Percentiles rank a stretch among this genome's conserved stretches.
These are phyloP conservation scores for Bromus sterilis DNA, from an alignment of 176 grass and related monocot species.

Conservation along the genomic window DNA sequence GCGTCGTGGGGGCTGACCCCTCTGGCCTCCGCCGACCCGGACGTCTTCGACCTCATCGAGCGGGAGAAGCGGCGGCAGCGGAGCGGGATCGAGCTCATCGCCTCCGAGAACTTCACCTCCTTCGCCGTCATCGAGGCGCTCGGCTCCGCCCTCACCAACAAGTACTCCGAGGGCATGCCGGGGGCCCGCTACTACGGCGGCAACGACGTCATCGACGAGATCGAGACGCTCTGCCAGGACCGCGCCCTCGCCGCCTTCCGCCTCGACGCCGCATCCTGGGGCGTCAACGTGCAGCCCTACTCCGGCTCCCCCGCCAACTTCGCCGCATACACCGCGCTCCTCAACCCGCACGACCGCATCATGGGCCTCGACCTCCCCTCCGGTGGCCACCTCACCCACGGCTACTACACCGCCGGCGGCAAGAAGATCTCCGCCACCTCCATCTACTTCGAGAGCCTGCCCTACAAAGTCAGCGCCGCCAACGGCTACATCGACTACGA, in stretches of 20 bases:
- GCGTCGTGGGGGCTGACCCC: constrained; percentile 62
- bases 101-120: constrained; percentile 99
- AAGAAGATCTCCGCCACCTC: constrained; percentile 99
- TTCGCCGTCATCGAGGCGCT: constrained; percentile 96
- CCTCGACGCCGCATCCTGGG: constrained; percentile 63
- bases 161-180: constrained; percentile 99
- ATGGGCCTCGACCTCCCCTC: constrained; percentile 98
- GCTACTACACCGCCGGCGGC: constrained; percentile 82
- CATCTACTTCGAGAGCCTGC: constrained; percentile 97
- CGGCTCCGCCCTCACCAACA: constrained; percentile 87
- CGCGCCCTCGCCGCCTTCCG: constrained; percentile 74
- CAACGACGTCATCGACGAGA: constrained; percentile 91
- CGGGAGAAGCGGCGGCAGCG: constrained; percentile 89
- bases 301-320: constrained; percentile 99
- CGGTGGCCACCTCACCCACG: constrained; percentile 87
- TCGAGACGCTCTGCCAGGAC: constrained; percentile 83
- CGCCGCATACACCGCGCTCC: constrained; percentile 92
- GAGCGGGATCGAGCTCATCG: constrained; percentile 96
- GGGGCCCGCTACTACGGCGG: constrained; percentile 91
- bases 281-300: constrained; percentile 99
- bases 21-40: constrained; percentile 47
- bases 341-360: constrained; percentile 95
- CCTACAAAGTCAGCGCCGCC: constrained; percentile 71
- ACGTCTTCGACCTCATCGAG: constrained; percentile 76
- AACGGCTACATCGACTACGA: constrained; percentile 89